These are phyloP conservation scores for Apiospora marii DNA, from an alignment of 2,329 filamentous ascomycete genomes.

Conservation along the genomic window DNA sequence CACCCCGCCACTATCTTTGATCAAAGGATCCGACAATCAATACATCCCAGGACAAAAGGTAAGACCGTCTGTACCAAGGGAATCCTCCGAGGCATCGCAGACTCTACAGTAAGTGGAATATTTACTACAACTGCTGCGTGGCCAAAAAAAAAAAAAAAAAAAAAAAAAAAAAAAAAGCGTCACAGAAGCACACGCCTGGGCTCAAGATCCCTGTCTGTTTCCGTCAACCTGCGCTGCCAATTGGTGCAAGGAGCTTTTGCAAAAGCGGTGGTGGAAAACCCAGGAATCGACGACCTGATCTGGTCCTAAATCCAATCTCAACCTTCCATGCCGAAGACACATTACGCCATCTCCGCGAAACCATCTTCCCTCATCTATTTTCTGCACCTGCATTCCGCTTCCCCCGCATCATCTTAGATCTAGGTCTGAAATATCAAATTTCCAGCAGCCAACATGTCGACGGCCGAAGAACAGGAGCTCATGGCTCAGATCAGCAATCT, in stretches of 20 bases:
- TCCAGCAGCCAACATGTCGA: constrained; percentile 34
- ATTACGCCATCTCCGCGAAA: constrained; percentile 13
- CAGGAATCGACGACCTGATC: constrained; percentile 18
- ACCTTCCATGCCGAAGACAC: background rate
- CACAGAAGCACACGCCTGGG: background rate
- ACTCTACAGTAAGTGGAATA: background rate
- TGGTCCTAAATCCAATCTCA: background rate
- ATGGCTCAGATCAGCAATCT: constrained; percentile 61
- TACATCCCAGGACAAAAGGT: background rate
- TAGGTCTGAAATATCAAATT: constrained; percentile 17
- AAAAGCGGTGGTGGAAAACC: constrained; percentile 14
- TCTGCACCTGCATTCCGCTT: background rate
- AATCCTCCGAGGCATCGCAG: background rate
- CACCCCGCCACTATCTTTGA: background rate
- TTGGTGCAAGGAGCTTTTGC: background rate
- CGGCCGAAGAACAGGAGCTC: constrained; percentile 58
- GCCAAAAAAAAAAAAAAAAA: background rate
- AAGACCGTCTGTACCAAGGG: background rate
- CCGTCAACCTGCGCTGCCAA: background rate
- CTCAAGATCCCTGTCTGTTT: background rate
- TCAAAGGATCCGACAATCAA: background rate
- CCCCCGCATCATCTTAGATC: background rate
- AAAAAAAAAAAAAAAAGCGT: background rate
- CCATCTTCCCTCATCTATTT: background rate
- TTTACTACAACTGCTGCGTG: background rate